Base-by-base conservation (phyloP, 2,329 filamentous ascomycete species). In the Ascochyta rabiei region DNA sequence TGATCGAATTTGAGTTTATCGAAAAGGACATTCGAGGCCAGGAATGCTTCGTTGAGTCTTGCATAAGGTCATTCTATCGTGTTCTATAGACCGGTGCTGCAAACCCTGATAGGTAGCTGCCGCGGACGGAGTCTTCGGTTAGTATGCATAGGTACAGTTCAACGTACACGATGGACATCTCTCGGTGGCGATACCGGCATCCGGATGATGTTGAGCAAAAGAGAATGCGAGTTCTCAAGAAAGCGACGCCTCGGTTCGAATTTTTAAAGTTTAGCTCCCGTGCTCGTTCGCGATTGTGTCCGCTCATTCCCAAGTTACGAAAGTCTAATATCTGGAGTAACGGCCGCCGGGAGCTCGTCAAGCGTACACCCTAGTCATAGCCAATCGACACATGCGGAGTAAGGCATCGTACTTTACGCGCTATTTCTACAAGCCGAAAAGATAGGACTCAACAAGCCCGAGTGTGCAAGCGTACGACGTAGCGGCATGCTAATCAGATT, bases 201-300 rank as follows among this genome's bases (percentile, higher is more conserved):
- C 34, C 18, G 10, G 37, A 21, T 12, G 23, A 46, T 38, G 21
- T 18, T 33, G 23, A 38, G 12, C 16, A 16, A 26, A 21, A 23
- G 23, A 10, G 19, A 26, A 16, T 46, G n/a, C 42, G 24, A 42
- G 37, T 15, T 15, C 21, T 24, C 41, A 23, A 31, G 37, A 24
- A 18, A 8, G 1, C 31, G 21, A 30, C 18, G 16, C 37, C 46
- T 47, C 52, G 46, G 46, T 40, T 35, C 16, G 24, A 21, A 3
- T 23, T 9, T 4, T 24, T 12, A 46, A 38, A 44, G 35, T 50
- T 50, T 55, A 55, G 52, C n/a, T 55, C 24, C 52, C 46, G 46
- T 41, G 16, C 30, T 41, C 23, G 47, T 38, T 38, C 37, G 21
- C 31, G 31, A 31, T 33, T 24, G 37, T 30, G 23, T 34, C 33